Evolutionary conservation across 1,284 basidiomycete genomes (phyloP).

Genomic region (Apiotrichum gracile): DNA sequence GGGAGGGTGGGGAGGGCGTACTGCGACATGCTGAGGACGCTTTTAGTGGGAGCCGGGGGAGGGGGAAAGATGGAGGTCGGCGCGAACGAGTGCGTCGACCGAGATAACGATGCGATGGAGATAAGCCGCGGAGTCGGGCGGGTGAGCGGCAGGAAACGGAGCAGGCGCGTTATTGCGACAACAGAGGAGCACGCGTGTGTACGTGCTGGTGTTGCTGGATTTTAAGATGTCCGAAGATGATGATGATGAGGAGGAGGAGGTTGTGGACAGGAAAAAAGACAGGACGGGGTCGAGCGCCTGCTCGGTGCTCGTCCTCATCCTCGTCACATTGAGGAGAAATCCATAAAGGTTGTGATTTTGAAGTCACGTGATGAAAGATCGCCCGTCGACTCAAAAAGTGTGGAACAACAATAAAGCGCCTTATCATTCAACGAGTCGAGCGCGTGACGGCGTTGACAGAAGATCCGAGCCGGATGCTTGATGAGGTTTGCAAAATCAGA

Average conservation of each 20-base stretch:
- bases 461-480: too few species aligned
- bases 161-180: not conserved
- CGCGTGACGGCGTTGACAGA: too few species aligned
- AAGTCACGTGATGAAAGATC: too few species aligned
- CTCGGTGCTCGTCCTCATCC: too few species aligned
- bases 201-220: not conserved
- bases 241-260: not conserved
- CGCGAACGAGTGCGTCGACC: not conserved
- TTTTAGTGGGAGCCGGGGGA: not conserved
- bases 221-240: not conserved
- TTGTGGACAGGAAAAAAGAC: too few species aligned
- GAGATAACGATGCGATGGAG: not conserved
- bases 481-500: too few species aligned
- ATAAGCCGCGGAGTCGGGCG: not conserved
- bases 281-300: too few species aligned
- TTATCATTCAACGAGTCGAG: too few species aligned
- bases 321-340: too few species aligned
- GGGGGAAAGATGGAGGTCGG: not conserved
- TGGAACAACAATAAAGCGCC: too few species aligned
- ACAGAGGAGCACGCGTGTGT: not conserved
- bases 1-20: constrained; percentile 50
- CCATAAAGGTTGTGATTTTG: too few species aligned
- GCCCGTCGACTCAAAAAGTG: too few species aligned
- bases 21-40: constrained; percentile 2
- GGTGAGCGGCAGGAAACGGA: not conserved